These are phyloP conservation scores for Vicia sativa DNA, from an alignment of 306 rosid genomes.

Conservation along the genomic window DNA sequence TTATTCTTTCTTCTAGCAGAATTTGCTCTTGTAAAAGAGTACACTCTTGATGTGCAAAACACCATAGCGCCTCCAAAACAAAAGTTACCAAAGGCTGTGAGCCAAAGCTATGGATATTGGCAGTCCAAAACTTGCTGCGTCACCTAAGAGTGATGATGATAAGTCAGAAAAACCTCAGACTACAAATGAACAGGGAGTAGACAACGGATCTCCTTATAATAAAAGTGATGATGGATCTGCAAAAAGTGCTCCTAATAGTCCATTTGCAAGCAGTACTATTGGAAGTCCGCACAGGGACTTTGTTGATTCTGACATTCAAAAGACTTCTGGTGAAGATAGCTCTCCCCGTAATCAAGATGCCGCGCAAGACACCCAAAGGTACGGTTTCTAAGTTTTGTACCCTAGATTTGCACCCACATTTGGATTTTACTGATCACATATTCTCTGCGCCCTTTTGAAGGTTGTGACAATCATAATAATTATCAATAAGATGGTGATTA, in stretches of 20 bases:
- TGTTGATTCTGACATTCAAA: constrained; percentile 59
- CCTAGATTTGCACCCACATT: constrained; percentile 18
- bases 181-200: constrained; percentile 61
- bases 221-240: constrained; percentile 63
- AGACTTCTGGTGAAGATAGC: constrained; percentile 56
- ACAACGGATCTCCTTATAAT: constrained; percentile 67
- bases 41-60: constrained; percentile 85
- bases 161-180: constrained; percentile 57
- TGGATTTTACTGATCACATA: constrained; percentile 18
- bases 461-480: neutral
- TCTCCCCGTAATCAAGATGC: constrained; percentile 63
- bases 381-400: constrained; percentile 42
- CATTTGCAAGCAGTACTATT: constrained; percentile 64
- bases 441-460: constrained; percentile 32
- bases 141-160: constrained; percentile 52
- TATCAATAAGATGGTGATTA: neutral
- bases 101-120: constrained; percentile 45
- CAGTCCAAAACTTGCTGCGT: constrained; percentile 58
- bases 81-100: constrained; percentile 47
- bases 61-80: constrained; percentile 69
- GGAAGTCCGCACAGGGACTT: constrained; percentile 76
- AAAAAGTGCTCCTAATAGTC: constrained; percentile 78
- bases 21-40: constrained; percentile 81
- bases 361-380: constrained; percentile 69
- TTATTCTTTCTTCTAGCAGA: constrained; percentile 55